Conservation (phyloP, 352 stramenopile species). For the Globisporangium echinulatum region DNA sequence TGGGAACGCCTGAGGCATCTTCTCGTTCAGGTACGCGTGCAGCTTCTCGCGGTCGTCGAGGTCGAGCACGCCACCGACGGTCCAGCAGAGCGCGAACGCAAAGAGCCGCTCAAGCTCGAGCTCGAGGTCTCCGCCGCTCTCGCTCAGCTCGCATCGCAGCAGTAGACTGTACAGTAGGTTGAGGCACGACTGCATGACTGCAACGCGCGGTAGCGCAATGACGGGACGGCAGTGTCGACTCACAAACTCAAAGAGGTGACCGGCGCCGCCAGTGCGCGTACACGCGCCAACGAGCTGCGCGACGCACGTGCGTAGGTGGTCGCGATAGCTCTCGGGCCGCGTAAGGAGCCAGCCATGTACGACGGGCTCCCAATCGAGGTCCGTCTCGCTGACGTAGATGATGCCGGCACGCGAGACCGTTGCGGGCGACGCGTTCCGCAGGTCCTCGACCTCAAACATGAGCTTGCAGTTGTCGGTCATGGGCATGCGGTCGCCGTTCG, state of each 20-base stretch:
- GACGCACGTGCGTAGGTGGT: conserved; percentile 39
- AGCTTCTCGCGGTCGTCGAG: conserved; percentile 68
- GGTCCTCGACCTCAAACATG: conserved; percentile 91
- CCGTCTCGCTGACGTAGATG: conserved; percentile 86
- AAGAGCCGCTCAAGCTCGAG: conserved; percentile 83
- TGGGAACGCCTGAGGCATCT: conserved; percentile 21
- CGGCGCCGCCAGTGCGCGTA: conserved; percentile 11
- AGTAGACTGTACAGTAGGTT: conserved; percentile 57
- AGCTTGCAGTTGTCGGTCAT: conserved; percentile 89
- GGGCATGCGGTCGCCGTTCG: conserved; percentile 89
- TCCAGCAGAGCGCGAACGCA: conserved; percentile 79
- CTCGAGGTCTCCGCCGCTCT: conserved; percentile 34
- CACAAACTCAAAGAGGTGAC: conserved; percentile 15
- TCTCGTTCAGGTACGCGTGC: conserved; percentile 59
- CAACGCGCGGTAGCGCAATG: conserved; percentile 62
- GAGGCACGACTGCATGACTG: conserved; percentile 72
- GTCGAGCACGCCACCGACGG: conserved; percentile 80
- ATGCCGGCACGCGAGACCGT: conserved; percentile 89
- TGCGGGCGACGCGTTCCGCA: conserved; percentile 88
- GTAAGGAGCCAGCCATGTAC: conserved; percentile 56
- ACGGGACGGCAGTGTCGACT: conserved; percentile 45
- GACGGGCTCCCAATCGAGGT: conserved; percentile 71
- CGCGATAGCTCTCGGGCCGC: conserved; percentile 38
- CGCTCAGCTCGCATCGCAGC: conserved; percentile 51
- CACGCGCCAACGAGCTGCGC: conserved; percentile 31